These are phyloP conservation scores for Linum tenue DNA, from an alignment of 345 rosid genomes.

Conservation along the genomic window DNA sequence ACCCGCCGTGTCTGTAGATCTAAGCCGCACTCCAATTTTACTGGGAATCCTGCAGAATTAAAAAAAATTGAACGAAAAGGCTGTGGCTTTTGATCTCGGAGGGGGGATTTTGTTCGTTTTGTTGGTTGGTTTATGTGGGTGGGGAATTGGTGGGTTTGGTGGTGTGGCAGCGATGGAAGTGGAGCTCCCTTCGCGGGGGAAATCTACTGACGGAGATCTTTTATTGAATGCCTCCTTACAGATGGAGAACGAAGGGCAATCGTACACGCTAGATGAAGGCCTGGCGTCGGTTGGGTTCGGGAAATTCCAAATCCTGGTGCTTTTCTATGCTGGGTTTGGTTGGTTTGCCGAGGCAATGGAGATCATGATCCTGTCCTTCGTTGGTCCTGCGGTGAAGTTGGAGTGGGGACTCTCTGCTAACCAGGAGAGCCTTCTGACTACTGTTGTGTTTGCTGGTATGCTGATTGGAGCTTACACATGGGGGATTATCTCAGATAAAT, in stretches of 20 bases:
- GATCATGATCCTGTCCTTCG: constrained; percentile 44
- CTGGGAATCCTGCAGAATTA: background rate
- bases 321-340: constrained; percentile 37
- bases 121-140: background rate
- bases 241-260: constrained; percentile 15
- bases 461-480: constrained; percentile 42
- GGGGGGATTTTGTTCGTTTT: background rate
- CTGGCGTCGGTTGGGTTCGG: constrained; percentile 31
- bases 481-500: constrained; percentile 37
- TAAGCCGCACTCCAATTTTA: background rate
- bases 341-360: constrained; percentile 43
- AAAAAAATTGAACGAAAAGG: background rate
- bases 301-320: constrained; percentile 32
- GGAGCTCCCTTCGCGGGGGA: background rate
- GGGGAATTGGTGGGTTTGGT: background rate
- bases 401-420: constrained; percentile 35
- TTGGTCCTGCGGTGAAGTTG: constrained; percentile 32
- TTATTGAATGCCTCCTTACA: background rate
- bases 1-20: background rate
- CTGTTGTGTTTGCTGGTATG: constrained; percentile 38
- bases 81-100: background rate
- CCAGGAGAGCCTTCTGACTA: constrained; percentile 31
- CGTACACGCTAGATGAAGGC: constrained; percentile 34
- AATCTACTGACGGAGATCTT: background rate
- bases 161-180: background rate